Evolutionary conservation across 345 rosid species (phyloP).

Genomic region (Eucalyptus lansdowneana): DNA sequence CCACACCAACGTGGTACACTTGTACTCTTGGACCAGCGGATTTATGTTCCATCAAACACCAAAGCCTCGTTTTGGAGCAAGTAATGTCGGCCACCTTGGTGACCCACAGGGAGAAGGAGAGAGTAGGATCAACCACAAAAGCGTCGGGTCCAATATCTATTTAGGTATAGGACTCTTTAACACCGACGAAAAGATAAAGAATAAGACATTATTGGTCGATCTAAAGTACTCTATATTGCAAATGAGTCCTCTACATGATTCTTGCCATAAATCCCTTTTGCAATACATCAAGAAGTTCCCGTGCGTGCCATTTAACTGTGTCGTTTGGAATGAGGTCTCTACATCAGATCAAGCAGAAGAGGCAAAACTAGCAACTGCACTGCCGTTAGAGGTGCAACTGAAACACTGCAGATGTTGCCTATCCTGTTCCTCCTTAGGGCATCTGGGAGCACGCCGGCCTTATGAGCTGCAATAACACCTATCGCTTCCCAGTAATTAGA

Average conservation of each 20-base stretch:
- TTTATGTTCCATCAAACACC: not conserved
- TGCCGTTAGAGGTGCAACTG: slow-evolving; percentile 4
- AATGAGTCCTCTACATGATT: not conserved
- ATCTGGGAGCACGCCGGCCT: slow-evolving; percentile 43
- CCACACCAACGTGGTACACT: not conserved
- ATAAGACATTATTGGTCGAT: not conserved
- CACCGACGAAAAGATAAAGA: not conserved
- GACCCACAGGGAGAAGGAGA: not conserved
- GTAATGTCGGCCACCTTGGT: not conserved
- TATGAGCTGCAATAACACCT: slow-evolving; percentile 57
- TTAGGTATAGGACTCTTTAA: not conserved
- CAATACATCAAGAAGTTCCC: not conserved
- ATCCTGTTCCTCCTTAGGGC: slow-evolving; percentile 34
- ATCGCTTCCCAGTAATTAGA: slow-evolving; percentile 64
- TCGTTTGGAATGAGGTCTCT: not conserved
- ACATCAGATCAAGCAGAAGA: not conserved
- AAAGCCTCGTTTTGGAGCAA: no score
- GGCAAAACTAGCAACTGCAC: slow-evolving; percentile 11
- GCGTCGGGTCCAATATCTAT: not conserved
- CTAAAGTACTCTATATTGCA: not conserved
- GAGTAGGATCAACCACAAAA: not conserved
- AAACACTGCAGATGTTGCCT: slow-evolving; percentile 8
- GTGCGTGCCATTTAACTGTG: not conserved
- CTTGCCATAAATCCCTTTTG: not conserved
- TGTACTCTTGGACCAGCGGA: not conserved